These are phyloP conservation scores for Massarina eburnea DNA, from an alignment of 2,329 filamentous ascomycete genomes.

Conservation along the genomic window DNA sequence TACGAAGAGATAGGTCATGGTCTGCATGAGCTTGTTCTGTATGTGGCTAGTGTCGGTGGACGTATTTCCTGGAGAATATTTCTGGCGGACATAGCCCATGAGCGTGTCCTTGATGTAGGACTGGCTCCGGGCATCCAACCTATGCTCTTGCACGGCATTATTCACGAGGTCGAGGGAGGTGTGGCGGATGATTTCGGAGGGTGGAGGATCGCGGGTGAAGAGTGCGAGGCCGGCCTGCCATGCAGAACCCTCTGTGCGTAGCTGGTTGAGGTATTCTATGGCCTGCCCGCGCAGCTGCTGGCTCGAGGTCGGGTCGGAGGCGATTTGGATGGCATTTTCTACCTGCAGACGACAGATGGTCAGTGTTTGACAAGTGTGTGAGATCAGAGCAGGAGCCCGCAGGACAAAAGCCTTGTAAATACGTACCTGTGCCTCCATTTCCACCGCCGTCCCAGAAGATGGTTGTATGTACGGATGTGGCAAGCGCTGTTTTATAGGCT, in stretches of 20 bases:
- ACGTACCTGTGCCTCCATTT: constrained; percentile 42
- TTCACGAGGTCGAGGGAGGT: constrained; percentile 92
- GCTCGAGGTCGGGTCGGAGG: constrained; percentile 79
- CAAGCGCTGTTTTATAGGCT: constrained; percentile 15
- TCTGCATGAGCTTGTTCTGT: constrained; percentile 97
- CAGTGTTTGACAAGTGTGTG: no score
- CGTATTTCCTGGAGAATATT: constrained; percentile 65
- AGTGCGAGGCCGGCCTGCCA: constrained; percentile 89
- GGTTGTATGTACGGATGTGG: constrained; percentile 11
- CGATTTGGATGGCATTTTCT: constrained; percentile 93
- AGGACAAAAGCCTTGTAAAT: not conserved
- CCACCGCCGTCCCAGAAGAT: constrained; percentile 32
- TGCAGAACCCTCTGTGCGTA: constrained; percentile 78
- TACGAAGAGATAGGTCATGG: constrained; percentile 89
- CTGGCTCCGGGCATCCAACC: constrained; percentile 72
- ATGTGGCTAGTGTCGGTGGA: constrained; percentile 72
- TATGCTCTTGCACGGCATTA: constrained; percentile 79
- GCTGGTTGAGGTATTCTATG: constrained; percentile 74
- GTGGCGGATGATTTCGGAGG: constrained; percentile 82
- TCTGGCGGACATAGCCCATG: constrained; percentile 75
- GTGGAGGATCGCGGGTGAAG: constrained; percentile 75
- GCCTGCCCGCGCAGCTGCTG: constrained; percentile 76
- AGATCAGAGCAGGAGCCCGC: constrained; percentile 1
- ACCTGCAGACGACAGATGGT: no score
- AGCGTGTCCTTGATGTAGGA: constrained; percentile 77